Evolutionary conservation across 768 basidiomycete genomes (phyloP), one percentile per base, ranked within the genome.

Genomic region (Punctularia strigosozonata): DNA sequence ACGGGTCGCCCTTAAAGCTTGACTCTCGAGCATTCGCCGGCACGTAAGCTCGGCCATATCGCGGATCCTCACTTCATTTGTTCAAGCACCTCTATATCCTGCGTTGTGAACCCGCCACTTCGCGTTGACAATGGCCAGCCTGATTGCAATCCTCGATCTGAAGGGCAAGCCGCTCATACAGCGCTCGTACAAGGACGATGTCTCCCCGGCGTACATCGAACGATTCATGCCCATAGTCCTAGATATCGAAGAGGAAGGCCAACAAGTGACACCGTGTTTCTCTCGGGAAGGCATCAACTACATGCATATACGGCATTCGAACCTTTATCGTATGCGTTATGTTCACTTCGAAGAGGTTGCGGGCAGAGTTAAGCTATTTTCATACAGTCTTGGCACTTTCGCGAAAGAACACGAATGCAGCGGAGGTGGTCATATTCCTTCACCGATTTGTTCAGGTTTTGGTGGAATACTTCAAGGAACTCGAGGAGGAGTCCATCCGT

Each of bases 91-190:
- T n/a, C n/a, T n/a, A n/a, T n/a, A n/a, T n/a, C n/a, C n/a, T n/a
- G n/a, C n/a, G n/a, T n/a, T n/a, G n/a, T n/a, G n/a, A n/a, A n/a
- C n/a, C n/a, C n/a, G n/a, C 33, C 19, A 37, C 26, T 15, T 28
- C 26, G 12, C 33, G 17, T 24, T 37, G 22, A 7, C 24, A 35
- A 75, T 75, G 73, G 70, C 75, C 32, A 72, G 69, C 34, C 68
- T 92, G 38, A 80, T 98, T 44, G 90, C 92, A 25, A 92, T 98
- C 50, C 83, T 97, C 51, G 94, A 98, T 62, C 78, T 98, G 60
- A 99, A 98, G 66, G 94, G 94, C 54, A 99, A 99, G 50, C 88
- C 94, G 6, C 71, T 98, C 32, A 99, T 99, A 45, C 94, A 97
- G 56, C 75, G 94, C 5, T 85, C 90, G 0, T 99, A 98, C 63